phyloP scores from a whole-genome alignment of 345 rosid genomes.

The Sapria himalayana region DNA sequence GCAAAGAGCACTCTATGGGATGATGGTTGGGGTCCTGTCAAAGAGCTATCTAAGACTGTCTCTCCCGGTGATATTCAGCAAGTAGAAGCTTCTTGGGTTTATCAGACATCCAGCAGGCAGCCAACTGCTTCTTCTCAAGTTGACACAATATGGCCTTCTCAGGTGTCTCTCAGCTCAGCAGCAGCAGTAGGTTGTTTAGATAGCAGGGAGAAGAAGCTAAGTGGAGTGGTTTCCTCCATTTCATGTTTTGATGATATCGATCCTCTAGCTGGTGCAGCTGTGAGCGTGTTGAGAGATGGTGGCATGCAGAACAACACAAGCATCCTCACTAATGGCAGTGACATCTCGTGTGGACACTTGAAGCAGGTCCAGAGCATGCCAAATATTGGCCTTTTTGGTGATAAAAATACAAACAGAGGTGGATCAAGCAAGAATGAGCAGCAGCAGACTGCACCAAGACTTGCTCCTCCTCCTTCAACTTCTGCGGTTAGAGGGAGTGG shows the following conservation, averaged over 20 bases:
- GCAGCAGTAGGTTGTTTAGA: constrained; percentile 13
- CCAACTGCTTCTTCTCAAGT: constrained; percentile 33
- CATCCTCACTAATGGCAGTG: constrained; percentile 14
- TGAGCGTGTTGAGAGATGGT: constrained; percentile 12
- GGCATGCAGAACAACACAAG: constrained; percentile 9
- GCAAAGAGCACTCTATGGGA: constrained; percentile 50
- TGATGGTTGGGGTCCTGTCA: constrained; percentile 62
- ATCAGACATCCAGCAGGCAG: constrained; percentile 23
- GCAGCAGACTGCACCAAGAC: constrained; percentile 34
- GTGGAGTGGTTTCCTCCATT: constrained; percentile 19
- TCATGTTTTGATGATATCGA: constrained; percentile 47
- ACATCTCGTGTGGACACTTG: constrained; percentile 25
- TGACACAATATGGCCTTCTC: constrained; percentile 89
- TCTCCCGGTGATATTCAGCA: constrained; percentile 15
- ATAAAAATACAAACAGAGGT: constrained; percentile 44
- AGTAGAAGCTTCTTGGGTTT: constrained; percentile 15
- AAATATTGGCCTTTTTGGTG: constrained; percentile 15
- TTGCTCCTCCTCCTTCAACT: constrained; percentile 73
- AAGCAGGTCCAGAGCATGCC: constrained; percentile 37
- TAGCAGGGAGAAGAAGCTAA: constrained; percentile 19
- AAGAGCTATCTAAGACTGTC: constrained; percentile 11
- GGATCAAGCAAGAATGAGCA: constrained; percentile 37
- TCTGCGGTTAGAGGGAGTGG: constrained; percentile 67
- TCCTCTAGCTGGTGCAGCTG: constrained; percentile 38
- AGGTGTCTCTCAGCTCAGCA: constrained; percentile 16